Conservation (phyloP, 2,329 filamentous ascomycete genomes). For the Phialophora macrospora region DNA sequence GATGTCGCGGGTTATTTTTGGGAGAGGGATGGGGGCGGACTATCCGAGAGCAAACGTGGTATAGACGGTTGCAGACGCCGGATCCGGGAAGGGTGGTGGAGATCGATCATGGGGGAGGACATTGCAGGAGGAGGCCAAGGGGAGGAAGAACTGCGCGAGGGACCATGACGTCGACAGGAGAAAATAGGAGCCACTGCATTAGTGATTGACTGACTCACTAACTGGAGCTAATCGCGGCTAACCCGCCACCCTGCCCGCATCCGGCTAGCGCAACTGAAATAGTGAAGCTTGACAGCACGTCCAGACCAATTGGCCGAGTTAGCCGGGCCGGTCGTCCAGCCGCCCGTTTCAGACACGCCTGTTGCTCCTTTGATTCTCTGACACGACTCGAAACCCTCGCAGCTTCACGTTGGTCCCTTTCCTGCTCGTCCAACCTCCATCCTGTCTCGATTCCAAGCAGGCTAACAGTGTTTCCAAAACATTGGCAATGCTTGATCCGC, state of each 20-base stretch:
- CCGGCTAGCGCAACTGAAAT: not conserved
- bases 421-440: constrained; percentile 14
- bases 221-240: not conserved
- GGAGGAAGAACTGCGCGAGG: not conserved
- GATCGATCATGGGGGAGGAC: not conserved
- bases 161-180: constrained; percentile 31
- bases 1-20: constrained; percentile 20
- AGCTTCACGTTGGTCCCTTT: constrained; percentile 33
- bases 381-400: constrained; percentile 35
- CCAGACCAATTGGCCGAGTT: constrained; percentile 14
- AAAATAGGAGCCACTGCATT: constrained; percentile 4
- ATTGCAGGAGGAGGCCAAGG: constrained; percentile 24
- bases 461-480: constrained; percentile 26
- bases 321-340: constrained; percentile 7
- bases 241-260: not conserved
- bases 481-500: constrained; percentile 37
- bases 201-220: not conserved
- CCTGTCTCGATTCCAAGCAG: constrained; percentile 27
- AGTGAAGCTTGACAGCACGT: not conserved
- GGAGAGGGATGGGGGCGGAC: constrained; percentile 2
- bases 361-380: constrained; percentile 29
- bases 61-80: constrained; percentile 3
- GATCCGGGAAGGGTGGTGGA: constrained; percentile 1
- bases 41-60: constrained; percentile 12
- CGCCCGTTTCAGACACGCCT: constrained; percentile 31